Evolutionary conservation across 2,329 filamentous ascomycete genomes (phyloP), one percentile per base, ranked within the genome.

Genomic region (Exophiala bonariae): DNA sequence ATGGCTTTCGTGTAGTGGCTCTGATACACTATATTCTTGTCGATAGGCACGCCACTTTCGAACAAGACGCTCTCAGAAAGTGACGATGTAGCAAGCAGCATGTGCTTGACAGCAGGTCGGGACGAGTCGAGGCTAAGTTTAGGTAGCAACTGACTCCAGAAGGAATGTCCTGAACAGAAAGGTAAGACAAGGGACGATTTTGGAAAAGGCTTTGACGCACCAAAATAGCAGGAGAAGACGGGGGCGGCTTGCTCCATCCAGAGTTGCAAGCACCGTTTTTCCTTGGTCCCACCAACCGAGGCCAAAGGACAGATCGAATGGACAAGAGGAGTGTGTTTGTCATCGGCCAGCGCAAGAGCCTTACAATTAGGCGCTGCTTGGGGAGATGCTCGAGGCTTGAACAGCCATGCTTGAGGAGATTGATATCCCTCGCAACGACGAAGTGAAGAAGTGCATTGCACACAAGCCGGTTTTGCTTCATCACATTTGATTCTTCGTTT

Each of bases 401-500:
- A 56, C 16, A 56, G 39, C 54, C 54, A 56, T 41, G 50, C 47
- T 39, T 56, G 52, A 36, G 50, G 53, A 9, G 50, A 39, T 18
- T 49, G 41, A 30, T 56, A 56, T 30, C 54, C 54, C 35, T 54
- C 54, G 33, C 54, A 56, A 38, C 47, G 49, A 19, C 54, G 41
- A 4, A 54, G 36, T 41, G 54, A 52, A 18, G 39, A 39, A 33
- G 49, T 53, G 23, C 55, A 57, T 44, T 52, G 52, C 7, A 47
- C 41, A 50, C 55, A 57, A 6, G 39, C 38, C 14, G 53, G 50
- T 26, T 52, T 52, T 11, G 20, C 43, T 46, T 57, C 55, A 41
- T 53, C 47, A 37, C 52, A 57, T 41, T 57, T 57, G 20, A 57
- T 52, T 8, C 55, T 47, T 30, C 55, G 53, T 36, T 53, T 44